A percentile compares a stretch with the other conserved stretches of the same genome.
phyloP scores from a whole-genome alignment of 164 flowering plant genomes.

The Berberis vulgaris region DNA sequence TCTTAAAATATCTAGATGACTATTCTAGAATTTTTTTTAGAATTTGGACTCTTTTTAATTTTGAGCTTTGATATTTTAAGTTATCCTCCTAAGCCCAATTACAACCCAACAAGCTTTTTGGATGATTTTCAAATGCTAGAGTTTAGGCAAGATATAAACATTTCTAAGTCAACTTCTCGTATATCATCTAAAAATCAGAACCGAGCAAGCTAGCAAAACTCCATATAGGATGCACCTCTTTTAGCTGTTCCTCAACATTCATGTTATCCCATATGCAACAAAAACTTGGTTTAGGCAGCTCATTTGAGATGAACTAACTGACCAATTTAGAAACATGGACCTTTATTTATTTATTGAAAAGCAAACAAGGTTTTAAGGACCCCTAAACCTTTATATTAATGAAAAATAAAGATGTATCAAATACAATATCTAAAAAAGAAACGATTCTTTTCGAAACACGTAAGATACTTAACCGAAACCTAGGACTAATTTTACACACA shows the following conservation, averaged over 20 bases:
- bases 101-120: conserved; percentile 22
- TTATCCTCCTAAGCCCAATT: too few species aligned
- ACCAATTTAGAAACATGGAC: conserved; percentile 54
- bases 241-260: conserved; percentile 33
- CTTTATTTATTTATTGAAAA: conserved; percentile 16
- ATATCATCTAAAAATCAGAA: conserved; percentile 65
- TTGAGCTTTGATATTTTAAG: too few species aligned
- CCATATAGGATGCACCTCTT: conserved; percentile 48
- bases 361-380: too few species aligned
- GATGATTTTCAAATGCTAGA: conserved; percentile 34
- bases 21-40: too few species aligned
- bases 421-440: too few species aligned
- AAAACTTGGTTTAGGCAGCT: conserved; percentile 42
- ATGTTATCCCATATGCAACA: conserved; percentile 71
- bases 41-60: too few species aligned
- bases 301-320: conserved; percentile 54
- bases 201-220: conserved; percentile 74
- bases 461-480: too few species aligned
- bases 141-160: conserved; percentile 42
- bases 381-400: too few species aligned
- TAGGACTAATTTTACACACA: too few species aligned
- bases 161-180: conserved; percentile 31
- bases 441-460: too few species aligned
- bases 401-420: too few species aligned
- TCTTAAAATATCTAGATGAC: too few species aligned